Evolutionary conservation across 805 yeast genomes (phyloP), one percentile per base, ranked within the genome.

Genomic region (Candida parachauliodes): DNA sequence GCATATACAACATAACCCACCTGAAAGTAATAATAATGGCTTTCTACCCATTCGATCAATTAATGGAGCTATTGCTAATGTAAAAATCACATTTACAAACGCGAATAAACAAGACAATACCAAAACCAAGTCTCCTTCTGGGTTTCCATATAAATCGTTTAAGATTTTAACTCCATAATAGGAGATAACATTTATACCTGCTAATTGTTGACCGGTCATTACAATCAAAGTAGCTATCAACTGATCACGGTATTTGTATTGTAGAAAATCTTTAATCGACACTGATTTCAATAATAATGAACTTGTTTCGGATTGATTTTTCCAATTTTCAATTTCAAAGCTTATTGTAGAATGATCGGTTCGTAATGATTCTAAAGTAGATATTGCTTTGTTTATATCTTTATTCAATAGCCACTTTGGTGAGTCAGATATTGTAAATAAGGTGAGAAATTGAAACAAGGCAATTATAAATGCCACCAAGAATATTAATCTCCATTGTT

Each of bases 181-280:
- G 11, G 88, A 79, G 39, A 91, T 87, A 1, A 95, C 77, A 57
- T 93, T 93, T 60, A 91, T 85, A 21, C 98, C 98, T 46, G 86
- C 60, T 42, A 65, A 45, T 46, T 66, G 68, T 42, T 61, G 65
- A 2, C 63, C 63, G 6, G 64, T 54, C 71, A 67, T 65, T 21
- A 66, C 45, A 7, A 63, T 43, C 3, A 54, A 33, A 5, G 57
- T 56, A 5, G 72, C 70, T 9, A 55, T 26, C 18, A 57, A 44
- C 35, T 59, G 60, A 23, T 40, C 43, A 27, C 54, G 47, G 45
- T 53, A 57, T 20, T 40, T 44, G 15, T 18, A 35, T 8, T 29
- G 32, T 3, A 48, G 37, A 44, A 55, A 60, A 32, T 54, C 55
- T 25, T 35, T 18, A 10, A 43, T 40, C 4, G 57, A 29, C 25